Evolutionary conservation across 2,329 filamentous ascomycete genomes (phyloP).

Genomic region (Leptographium procerum): DNA sequence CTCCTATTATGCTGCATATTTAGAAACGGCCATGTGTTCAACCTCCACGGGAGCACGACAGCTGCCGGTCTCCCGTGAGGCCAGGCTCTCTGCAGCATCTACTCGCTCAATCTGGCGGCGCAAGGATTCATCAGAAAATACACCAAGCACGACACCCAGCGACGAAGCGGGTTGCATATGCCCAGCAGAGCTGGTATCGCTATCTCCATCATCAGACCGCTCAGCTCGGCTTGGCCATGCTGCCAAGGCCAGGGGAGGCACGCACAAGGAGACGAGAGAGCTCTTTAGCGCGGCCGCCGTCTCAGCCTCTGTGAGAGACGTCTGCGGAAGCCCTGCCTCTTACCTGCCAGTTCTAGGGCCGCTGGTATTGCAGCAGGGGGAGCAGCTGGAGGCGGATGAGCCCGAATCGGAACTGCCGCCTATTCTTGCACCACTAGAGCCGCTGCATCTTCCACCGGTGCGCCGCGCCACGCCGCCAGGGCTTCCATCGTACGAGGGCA

Average conservation of each 20-base stretch:
- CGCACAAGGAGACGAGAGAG: neutral
- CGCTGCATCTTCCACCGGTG: slow-evolving; percentile 1
- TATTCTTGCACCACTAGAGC: slow-evolving; percentile 6
- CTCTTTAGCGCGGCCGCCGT: neutral
- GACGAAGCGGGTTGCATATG: slow-evolving; percentile 8
- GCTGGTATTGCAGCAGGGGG: neutral
- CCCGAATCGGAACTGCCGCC: neutral
- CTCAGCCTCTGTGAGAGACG: neutral
- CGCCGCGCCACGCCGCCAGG: slow-evolving; percentile 12
- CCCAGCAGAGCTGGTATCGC: slow-evolving; percentile 1
- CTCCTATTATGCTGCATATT: neutral
- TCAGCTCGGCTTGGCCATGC: neutral
- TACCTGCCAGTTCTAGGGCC: neutral
- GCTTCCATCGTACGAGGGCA: slow-evolving; percentile 9
- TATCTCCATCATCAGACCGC: neutral
- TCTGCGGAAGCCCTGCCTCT: neutral
- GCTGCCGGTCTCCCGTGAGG: neutral
- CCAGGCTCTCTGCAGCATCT: neutral
- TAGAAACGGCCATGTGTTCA: neutral
- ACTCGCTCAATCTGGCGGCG: slow-evolving; percentile 7
- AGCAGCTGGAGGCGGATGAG: neutral
- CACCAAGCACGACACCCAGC: slow-evolving; percentile 8
- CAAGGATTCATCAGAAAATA: slow-evolving; percentile 13
- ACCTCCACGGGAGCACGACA: neutral
- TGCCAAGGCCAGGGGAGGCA: neutral